A percentile compares a stretch with the other conserved stretches of the same genome.
These are phyloP conservation scores for Aspergillus arachidicola DNA, from an alignment of 2,329 filamentous ascomycete genomes.

Conservation along the genomic window DNA sequence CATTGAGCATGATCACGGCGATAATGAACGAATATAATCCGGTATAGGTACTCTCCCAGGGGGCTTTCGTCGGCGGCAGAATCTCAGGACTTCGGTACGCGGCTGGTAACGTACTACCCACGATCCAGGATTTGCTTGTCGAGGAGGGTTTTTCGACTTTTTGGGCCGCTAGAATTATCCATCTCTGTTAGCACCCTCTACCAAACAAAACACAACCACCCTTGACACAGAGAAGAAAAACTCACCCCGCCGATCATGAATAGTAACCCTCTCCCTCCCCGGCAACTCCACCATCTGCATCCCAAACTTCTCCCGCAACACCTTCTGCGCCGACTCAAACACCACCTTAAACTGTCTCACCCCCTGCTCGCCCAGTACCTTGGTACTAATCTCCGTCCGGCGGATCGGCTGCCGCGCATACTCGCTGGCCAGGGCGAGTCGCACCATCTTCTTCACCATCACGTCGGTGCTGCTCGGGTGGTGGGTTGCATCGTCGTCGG, in stretches of 20 bases:
- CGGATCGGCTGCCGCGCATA: conserved; percentile 61
- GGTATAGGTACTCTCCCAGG: conserved; percentile 76
- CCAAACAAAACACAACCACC: too few species aligned
- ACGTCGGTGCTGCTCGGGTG: conserved; percentile 35
- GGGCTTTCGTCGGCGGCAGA: conserved; percentile 67
- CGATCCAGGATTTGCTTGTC: conserved; percentile 71
- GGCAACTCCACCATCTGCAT: conserved; percentile 90
- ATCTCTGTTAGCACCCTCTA: neutral
- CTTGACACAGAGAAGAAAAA: too few species aligned
- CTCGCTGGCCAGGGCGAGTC: conserved; percentile 63
- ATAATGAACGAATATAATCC: conserved; percentile 81
- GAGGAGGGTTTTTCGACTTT: conserved; percentile 45
- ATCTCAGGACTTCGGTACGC: conserved; percentile 69
- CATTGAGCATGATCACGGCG: conserved; percentile 71
- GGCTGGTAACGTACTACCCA: conserved; percentile 71
- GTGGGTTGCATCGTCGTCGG: conserved; percentile 22
- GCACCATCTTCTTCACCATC: conserved; percentile 64
- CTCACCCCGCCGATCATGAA: conserved; percentile 74
- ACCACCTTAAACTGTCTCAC: conserved; percentile 73
- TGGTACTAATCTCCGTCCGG: conserved; percentile 59
- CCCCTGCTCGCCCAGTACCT: conserved; percentile 71
- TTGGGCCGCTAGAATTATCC: conserved; percentile 50
- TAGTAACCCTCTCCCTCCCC: conserved; percentile 74
- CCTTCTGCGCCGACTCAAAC: conserved; percentile 74
- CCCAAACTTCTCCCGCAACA: conserved; percentile 75